Base-by-base conservation (phyloP, 306 rosid species). In the Alnus rubra region DNA sequence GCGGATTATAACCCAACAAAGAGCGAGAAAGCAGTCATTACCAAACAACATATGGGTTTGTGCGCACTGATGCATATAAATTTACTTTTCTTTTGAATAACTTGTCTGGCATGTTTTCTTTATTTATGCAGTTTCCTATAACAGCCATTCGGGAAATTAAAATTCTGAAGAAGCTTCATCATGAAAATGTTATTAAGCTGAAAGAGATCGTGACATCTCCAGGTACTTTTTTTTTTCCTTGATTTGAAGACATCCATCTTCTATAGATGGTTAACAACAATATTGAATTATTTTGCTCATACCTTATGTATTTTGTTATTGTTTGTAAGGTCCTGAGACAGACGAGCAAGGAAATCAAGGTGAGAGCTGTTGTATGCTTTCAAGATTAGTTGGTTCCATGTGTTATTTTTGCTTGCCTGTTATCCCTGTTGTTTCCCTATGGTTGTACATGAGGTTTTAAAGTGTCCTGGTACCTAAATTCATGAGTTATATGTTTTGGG, bases 111-210 rank as follows among this genome's bases (percentile, higher is more conserved):
- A 56, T 58, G 74, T 80, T 78, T 79, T 2, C 39, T 65, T 42
- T 78, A 35, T 39, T 74, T n/a, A 63, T 76, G 80, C 87, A 90
- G 92, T 90, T 90, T 76, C 94, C 94, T 59, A 88, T 90, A 71
- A 90, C 94, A 48, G 94, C 92, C 74, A 90, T 90, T 74, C 88
- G 92, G 50, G 94, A 90, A 84, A 90, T 90, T 82, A 90, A 87
- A 78, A 87, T 90, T 76, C 80, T 90, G 62, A 88, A 87, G 85
- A 90, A 87, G 87, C 89, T 90, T 31, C 83, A 88, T 74, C 94
- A 90, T 69, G 92, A 88, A 62, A 90, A 90, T 79, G 83, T 90
- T 71, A 85, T 88, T 72, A 88, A 88, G 86, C 85, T 90, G 78
- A 90, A 88, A 79, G 94, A 90, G 85, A 88, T 90, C 37, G 92